Percentiles rank a stretch among this genome's conserved stretches.
Conservation (phyloP, 257 asterid genomes). For the Capsicum pubescens region DNA sequence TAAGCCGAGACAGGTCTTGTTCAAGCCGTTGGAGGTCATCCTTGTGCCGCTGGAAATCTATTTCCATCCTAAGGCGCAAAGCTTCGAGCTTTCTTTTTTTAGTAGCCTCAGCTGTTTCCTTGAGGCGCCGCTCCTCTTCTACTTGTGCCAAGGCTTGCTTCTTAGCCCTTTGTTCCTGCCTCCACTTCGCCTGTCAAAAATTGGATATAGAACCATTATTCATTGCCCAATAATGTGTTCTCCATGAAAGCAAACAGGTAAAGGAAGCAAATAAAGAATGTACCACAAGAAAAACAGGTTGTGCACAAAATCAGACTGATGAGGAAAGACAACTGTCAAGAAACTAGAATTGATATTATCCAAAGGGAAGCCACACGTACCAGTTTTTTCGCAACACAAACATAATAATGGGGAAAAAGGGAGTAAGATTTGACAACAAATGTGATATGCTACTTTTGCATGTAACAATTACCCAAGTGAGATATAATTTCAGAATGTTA, state of each 20-base stretch:
- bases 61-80: slow-evolving; percentile 66
- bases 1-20: slow-evolving; percentile 71
- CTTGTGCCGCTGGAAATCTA: slow-evolving; percentile 79
- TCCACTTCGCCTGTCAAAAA: slow-evolving; percentile 70
- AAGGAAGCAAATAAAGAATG: not conserved
- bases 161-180: slow-evolving; percentile 67
- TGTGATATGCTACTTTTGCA: not conserved
- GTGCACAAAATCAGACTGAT: not conserved
- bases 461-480: not conserved
- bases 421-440: not conserved
- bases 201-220: slow-evolving; percentile 30
- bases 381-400: not conserved
- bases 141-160: slow-evolving; percentile 57
- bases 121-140: slow-evolving; percentile 67
- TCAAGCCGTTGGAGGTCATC: slow-evolving; percentile 83
- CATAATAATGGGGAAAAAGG: not conserved
- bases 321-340: not conserved
- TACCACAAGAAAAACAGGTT: not conserved
- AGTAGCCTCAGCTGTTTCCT: slow-evolving; percentile 71
- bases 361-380: not conserved
- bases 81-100: slow-evolving; percentile 77
- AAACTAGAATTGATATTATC: not conserved
- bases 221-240: not conserved
- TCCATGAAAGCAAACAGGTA: not conserved
- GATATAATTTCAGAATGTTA: not conserved